A percentile compares a stretch with the other conserved stretches of the same genome.
These are phyloP conservation scores for Penicillium sp. DNA, from an alignment of 2,329 filamentous ascomycete species.

Conservation along the genomic window DNA sequence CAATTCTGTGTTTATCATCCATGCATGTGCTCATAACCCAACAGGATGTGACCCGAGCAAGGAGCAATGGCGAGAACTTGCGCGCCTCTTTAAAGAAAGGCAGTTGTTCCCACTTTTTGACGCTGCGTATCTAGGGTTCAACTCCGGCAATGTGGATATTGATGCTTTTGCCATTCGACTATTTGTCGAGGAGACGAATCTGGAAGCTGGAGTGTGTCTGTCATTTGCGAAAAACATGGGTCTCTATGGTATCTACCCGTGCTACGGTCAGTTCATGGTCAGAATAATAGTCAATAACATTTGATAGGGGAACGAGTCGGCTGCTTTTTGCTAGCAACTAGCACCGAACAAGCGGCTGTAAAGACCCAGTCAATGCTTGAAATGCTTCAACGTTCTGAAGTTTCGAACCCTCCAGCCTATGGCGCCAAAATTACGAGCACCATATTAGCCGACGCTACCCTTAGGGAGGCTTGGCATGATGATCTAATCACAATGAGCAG, in stretches of 20 bases:
- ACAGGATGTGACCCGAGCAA: slow-evolving; percentile 89
- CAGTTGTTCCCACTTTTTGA: slow-evolving; percentile 77
- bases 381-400: slow-evolving; percentile 74
- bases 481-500: slow-evolving; percentile 89
- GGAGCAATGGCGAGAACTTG: slow-evolving; percentile 89
- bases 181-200: slow-evolving; percentile 65
- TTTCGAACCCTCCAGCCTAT: slow-evolving; percentile 91
- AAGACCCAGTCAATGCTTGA: slow-evolving; percentile 23
- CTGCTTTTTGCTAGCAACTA: slow-evolving; percentile 15
- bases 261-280: background rate
- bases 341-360: slow-evolving; percentile 9
- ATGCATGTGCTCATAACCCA: slow-evolving; percentile 95
- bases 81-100: slow-evolving; percentile 68
- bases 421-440: slow-evolving; percentile 81
- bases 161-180: slow-evolving; percentile 30
- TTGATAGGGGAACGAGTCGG: slow-evolving; percentile 23
- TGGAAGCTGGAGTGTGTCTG: slow-evolving; percentile 58
- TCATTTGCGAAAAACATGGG: slow-evolving; percentile 59
- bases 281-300: background rate
- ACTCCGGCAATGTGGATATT: slow-evolving; percentile 28
- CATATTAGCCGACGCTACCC: slow-evolving; percentile 71
- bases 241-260: slow-evolving; percentile 25
- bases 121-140: slow-evolving; percentile 31
- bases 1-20: slow-evolving; percentile 49
- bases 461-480: slow-evolving; percentile 85